phyloP scores from a whole-genome alignment of 257 asterid species.

The Solanum sejunctum region DNA sequence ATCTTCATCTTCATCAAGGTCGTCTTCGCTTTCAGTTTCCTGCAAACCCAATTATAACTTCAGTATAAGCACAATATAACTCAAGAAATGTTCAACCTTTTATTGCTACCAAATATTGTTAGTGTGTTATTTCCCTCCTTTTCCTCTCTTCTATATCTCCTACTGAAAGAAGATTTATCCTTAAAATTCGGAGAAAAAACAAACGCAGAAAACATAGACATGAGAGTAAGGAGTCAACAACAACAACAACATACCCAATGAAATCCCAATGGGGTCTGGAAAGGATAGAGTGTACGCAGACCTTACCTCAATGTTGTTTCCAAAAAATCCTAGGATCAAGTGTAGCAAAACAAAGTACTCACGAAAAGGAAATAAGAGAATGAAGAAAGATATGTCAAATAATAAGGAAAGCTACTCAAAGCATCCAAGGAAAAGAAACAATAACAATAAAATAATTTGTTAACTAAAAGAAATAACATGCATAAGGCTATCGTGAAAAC shows the following conservation, averaged over 20 bases:
- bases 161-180: neutral
- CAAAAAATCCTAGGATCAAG: neutral
- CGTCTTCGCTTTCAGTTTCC: conserved; percentile 41
- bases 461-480: neutral
- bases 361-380: neutral
- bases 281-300: neutral
- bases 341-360: neutral
- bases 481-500: neutral
- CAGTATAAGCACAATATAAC: neutral
- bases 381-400: neutral
- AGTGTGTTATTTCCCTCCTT: neutral
- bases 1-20: conserved; percentile 42
- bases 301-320: neutral
- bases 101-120: neutral
- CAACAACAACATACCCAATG: neutral
- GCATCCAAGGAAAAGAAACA: neutral
- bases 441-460: neutral
- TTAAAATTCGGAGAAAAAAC: neutral
- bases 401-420: neutral
- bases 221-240: neutral
- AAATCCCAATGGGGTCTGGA: neutral
- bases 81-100: neutral
- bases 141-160: neutral
- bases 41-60: conserved; percentile 1
- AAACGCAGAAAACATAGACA: neutral